Base-by-base conservation (phyloP, 2,329 filamentous ascomycete species). In the Ceratocystis diversiconidia region DNA sequence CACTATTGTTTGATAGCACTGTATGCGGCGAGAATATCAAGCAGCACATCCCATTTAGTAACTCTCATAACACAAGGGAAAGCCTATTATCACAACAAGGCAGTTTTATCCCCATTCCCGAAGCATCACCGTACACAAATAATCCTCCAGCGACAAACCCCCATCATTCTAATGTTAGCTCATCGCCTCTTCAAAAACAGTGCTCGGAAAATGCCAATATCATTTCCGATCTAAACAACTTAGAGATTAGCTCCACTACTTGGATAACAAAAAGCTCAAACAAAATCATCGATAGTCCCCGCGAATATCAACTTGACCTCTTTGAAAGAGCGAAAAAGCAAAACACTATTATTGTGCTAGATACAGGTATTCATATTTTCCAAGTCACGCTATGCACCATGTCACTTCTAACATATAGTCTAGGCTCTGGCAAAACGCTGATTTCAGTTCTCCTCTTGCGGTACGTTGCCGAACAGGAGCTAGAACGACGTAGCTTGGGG, bases 401-500 rank as follows among this genome's bases (percentile, higher is more conserved):
- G 57, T 70, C 70, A 62, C 69, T 30, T n/a, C 50, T 22, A 62
- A 59, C n/a, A 10, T 57, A 2, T 62, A 8, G 17, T 17, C 0
- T 67, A 86, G 88, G 94, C 12, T 91, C 90, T 2, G 94, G 94
- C 1, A 99, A 99, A 76, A 99, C 94, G 0, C 79, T 96, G n/a
- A 96, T 99, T 70, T 92, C 94, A 0, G 91, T 90, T 0, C 80
- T 97, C 2, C 79, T 99, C 4, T 80, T 97, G 28, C 84, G 86
- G 48, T 83, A 95, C 73, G 80, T 84, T 8, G 80, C 97, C 36
- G 84, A 90, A 48, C 78, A 86, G 67, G 94, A 99, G 73, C 76
- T 96, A 1, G 85, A 89, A 68, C 77, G 84, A 69, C 83, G 91
- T 48, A 80, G 78, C 0, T 71, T 75, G 1, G 87, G 87, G 1